Evolutionary conservation across 2,329 filamentous ascomycete species (phyloP), one percentile per base, ranked within the genome.

Genomic region (Fusarium sp.): DNA sequence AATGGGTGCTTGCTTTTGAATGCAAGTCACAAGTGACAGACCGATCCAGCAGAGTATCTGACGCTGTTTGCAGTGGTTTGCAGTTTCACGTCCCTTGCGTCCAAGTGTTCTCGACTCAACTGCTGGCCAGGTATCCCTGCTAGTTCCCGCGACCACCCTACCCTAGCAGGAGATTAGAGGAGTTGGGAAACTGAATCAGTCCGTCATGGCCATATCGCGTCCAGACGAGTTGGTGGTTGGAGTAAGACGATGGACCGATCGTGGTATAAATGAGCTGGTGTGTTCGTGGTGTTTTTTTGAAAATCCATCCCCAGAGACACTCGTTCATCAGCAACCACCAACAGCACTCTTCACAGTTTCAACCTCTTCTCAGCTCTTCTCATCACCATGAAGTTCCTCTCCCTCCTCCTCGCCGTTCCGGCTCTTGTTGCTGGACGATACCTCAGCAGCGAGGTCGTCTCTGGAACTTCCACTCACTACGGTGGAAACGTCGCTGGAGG

Each of bases 401-500:
- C 63, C 1, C 19, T 61, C 14, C 56, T 70, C 19, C 35, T 69
- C 17, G 47, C 58, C 31, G 31, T 21, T 14, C 68, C 68, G 10
- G 66, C 60, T 39, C 63, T 70, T 10, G 62, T 70, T 49, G 53
- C 54, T 14, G 54, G 43, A 13, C 42, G 49, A 31, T 54, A 57
- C 19, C 65, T 70, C 23, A 53, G 49, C 32, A 52, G 27, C 1
- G 51, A 63, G 15, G 53, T 57, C 3, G 41, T 37, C 10, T 48
- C 61, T 10, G 69, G 69, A 17, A 59, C 57, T 4, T 71, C 70
- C 5, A 85, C 83, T 38, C 83, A 77, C 68, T 85, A 86, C 67
- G 79, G 81, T 25, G 83, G 84, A 19, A 83, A 85, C 69, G 70
- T 86, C 4, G 73, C 74, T 14, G 86, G 86, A 35, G 88, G 88